Conservation (phyloP, 345 rosid species). For the Passiflora organensis region DNA sequence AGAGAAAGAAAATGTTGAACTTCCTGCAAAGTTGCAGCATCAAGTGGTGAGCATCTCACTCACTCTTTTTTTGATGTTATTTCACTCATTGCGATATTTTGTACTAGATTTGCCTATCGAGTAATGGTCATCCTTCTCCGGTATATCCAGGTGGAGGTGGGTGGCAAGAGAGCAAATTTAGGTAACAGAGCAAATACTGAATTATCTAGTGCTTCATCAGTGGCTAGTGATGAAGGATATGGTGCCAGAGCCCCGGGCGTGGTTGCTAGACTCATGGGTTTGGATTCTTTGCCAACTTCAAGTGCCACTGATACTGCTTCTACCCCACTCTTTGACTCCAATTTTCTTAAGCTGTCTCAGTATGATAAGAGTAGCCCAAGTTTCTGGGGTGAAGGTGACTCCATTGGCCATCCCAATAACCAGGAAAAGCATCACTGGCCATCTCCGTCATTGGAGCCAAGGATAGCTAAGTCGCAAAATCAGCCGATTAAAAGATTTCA, state of each 20-base stretch:
- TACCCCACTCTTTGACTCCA: conserved; percentile 30
- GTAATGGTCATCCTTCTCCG: conserved; percentile 12
- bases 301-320: conserved; percentile 36
- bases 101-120: background rate
- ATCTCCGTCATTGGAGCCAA: too few species aligned
- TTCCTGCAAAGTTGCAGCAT: conserved; percentile 23
- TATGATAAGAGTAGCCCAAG: conserved; percentile 21
- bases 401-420: conserved; percentile 31
- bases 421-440: conserved; percentile 31
- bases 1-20: conserved; percentile 39
- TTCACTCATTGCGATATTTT: too few species aligned
- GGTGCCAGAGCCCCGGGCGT: conserved; percentile 73
- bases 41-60: conserved; percentile 35
- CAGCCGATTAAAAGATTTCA: conserved; percentile 71
- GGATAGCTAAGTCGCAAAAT: conserved; percentile 35
- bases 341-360: conserved; percentile 26
- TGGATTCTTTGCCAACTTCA: conserved; percentile 71
- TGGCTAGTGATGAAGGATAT: conserved; percentile 59
- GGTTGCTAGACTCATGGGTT: conserved; percentile 95
- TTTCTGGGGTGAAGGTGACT: conserved; percentile 41
- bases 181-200: conserved; percentile 46
- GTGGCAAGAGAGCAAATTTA: conserved; percentile 35
- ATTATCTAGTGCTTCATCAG: conserved; percentile 55
- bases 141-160: conserved; percentile 40
- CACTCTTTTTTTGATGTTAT: background rate